Conservation (phyloP, 2,329 filamentous ascomycete species). For the Alternaria infectoria region DNA sequence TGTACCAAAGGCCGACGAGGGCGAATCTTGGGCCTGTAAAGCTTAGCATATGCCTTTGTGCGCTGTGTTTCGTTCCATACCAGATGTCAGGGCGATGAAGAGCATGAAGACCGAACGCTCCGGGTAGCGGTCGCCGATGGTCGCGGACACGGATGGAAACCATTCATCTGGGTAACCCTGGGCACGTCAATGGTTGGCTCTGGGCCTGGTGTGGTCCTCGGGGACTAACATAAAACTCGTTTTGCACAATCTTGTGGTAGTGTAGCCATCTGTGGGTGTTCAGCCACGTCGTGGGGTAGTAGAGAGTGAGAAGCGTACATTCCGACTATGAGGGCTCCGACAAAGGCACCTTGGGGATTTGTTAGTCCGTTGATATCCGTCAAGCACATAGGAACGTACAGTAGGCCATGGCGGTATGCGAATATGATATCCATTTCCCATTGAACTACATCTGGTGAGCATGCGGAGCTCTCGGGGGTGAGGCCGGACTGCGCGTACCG, state of each 20-base stretch:
- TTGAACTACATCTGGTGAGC: constrained; percentile 64
- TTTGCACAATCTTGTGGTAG: constrained; percentile 96
- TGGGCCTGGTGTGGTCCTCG: not conserved
- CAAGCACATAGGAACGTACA: constrained; percentile 52
- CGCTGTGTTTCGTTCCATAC: constrained; percentile 50
- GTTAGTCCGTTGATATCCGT: constrained; percentile 10
- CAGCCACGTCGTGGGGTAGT: constrained; percentile 20
- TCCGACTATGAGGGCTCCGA: constrained; percentile 85
- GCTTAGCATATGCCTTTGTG: constrained; percentile 12
- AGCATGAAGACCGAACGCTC: constrained; percentile 97
- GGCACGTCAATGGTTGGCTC: constrained; percentile 18
- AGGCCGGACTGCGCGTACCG: constrained; percentile 52
- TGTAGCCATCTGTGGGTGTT: constrained; percentile 69
- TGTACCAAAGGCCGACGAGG: constrained; percentile 89
- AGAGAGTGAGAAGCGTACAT: constrained; percentile 37
- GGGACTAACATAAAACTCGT: constrained; percentile 77
- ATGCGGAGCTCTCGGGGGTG: constrained; percentile 29
- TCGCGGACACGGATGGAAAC: constrained; percentile 95
- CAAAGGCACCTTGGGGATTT: constrained; percentile 70
- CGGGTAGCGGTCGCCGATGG: constrained; percentile 95
- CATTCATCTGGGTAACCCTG: constrained; percentile 76
- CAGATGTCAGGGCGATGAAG: constrained; percentile 95
- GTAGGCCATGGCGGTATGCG: constrained; percentile 85
- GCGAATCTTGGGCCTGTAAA: constrained; percentile 84
- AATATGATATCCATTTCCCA: constrained; percentile 88